Evolutionary conservation across 257 asterid genomes (phyloP).

Genomic region (Ehretia macrophylla): DNA sequence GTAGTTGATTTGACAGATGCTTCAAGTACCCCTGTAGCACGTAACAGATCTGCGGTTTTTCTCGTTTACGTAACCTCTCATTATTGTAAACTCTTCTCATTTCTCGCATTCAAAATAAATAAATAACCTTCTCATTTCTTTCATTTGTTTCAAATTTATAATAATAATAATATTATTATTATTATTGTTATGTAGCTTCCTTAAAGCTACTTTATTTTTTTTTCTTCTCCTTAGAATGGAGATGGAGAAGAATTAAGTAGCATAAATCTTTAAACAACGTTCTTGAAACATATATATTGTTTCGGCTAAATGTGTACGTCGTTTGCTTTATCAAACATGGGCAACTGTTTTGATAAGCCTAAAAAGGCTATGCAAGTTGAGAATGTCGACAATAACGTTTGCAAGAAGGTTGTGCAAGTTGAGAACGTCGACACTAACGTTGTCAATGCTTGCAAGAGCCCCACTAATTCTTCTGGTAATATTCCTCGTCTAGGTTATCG

Average conservation of each 20-base stretch:
- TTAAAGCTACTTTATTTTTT: neutral
- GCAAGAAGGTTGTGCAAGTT: neutral
- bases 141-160: neutral
- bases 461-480: neutral
- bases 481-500: neutral
- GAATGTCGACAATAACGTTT: conserved; percentile 5
- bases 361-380: neutral
- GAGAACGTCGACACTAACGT: conserved; percentile 7
- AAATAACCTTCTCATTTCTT: neutral
- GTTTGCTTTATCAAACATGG: no score
- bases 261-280: neutral
- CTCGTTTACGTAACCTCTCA: no score
- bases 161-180: no score
- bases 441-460: neutral
- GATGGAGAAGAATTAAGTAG: neutral
- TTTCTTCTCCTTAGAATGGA: neutral
- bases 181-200: neutral
- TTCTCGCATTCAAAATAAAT: no score
- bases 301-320: neutral
- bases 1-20: no score
- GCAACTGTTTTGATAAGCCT: conserved; percentile 15
- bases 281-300: no score
- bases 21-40: no score
- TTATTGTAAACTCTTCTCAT: no score
- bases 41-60: no score